phyloP scores from a whole-genome alignment of 2,329 filamentous ascomycete genomes.

The Pseudofabraea citricarpa region DNA sequence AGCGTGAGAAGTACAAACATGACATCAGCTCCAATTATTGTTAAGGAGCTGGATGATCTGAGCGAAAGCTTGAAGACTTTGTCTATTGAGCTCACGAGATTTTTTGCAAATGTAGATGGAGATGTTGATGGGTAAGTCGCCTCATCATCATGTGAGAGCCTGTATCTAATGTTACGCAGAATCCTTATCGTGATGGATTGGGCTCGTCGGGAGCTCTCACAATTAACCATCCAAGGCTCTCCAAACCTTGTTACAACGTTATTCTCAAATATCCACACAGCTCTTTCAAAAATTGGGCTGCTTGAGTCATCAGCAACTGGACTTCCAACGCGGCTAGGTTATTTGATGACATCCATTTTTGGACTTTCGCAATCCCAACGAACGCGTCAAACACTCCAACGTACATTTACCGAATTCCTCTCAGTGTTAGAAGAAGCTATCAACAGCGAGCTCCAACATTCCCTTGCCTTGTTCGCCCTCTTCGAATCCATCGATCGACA shows the following conservation, averaged over 20 bases:
- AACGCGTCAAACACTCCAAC: conserved; percentile 73
- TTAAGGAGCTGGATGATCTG: conserved; percentile 77
- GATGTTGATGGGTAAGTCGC: conserved; percentile 72
- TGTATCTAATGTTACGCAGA: conserved; percentile 34
- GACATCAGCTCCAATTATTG: conserved; percentile 83
- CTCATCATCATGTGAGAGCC: conserved; percentile 1
- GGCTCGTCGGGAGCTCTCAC: conserved; percentile 79
- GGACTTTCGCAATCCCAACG: conserved; percentile 77
- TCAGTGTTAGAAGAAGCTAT: conserved; percentile 86
- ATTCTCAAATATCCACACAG: conserved; percentile 78
- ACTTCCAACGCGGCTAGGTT: conserved; percentile 63
- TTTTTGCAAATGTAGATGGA: conserved; percentile 89
- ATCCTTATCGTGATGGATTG: conserved; percentile 96
- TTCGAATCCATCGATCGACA: conserved; percentile 89
- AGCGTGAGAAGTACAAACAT: conserved; percentile 86
- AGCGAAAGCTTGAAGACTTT: conserved; percentile 82
- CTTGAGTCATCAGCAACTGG: conserved; percentile 49
- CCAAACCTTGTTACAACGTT: conserved; percentile 51
- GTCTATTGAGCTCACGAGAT: conserved; percentile 80
- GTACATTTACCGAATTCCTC: conserved; percentile 85
- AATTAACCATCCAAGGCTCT: conserved; percentile 56
- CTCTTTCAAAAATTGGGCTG: conserved; percentile 61
- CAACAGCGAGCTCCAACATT: conserved; percentile 75
- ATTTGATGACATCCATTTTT: conserved; percentile 66
- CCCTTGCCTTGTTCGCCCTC: conserved; percentile 75